Conservation (phyloP, 2,329 filamentous ascomycete species). For the Chaetomiaceae sp. region DNA sequence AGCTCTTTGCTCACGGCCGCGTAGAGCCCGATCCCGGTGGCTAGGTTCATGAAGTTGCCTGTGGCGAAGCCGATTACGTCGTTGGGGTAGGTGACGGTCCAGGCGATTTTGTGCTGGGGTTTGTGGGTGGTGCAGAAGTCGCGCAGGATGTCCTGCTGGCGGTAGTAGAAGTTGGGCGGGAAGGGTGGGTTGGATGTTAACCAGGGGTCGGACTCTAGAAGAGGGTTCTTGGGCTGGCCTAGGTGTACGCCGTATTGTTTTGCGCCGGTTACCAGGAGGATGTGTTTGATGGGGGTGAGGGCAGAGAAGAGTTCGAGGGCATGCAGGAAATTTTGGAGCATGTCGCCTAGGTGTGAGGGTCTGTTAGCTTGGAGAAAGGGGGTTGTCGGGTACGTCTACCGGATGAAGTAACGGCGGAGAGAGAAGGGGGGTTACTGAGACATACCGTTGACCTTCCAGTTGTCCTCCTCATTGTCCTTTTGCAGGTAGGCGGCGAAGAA, state of each 20-base stretch:
- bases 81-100: slow-evolving; percentile 30
- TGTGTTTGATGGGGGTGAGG: slow-evolving; percentile 37
- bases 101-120: slow-evolving; percentile 17
- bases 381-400: too few relatives aligned
- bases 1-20: slow-evolving; percentile 31
- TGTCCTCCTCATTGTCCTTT: slow-evolving; percentile 22
- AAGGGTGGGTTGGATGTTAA: slow-evolving; percentile 31
- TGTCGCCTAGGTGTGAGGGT: slow-evolving; percentile 26
- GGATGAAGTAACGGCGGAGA: too few relatives aligned
- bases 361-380: too few relatives aligned
- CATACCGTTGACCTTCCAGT: slow-evolving; percentile 25
- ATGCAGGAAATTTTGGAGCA: slow-evolving; percentile 43
- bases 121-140: slow-evolving; percentile 21
- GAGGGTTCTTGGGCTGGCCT: slow-evolving; percentile 40
- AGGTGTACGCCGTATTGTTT: slow-evolving; percentile 51
- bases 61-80: slow-evolving; percentile 31
- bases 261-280: slow-evolving; percentile 42
- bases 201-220: slow-evolving; percentile 42
- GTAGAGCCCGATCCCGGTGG: slow-evolving; percentile 36
- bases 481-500: slow-evolving; percentile 26
- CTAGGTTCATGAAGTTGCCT: slow-evolving; percentile 37
- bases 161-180: slow-evolving; percentile 46
- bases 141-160: slow-evolving; percentile 40
- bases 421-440: background rate
- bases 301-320: slow-evolving; percentile 39